Evolutionary conservation across 495 filamentous ascomycete species (phyloP).

Genomic region (Penicillium silybi): DNA sequence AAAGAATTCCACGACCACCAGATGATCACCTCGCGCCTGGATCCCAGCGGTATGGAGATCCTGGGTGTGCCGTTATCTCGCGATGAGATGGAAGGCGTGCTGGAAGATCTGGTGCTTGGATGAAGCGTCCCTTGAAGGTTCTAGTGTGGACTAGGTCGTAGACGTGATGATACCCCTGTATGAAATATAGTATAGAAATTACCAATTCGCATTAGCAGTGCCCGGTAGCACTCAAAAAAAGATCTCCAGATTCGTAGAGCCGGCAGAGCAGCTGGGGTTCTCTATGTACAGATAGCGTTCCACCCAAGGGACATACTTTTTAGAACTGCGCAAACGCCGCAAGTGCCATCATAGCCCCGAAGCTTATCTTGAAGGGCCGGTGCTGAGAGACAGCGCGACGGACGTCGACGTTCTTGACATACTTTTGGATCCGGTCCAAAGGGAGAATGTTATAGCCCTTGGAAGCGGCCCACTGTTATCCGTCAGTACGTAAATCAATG

Average conservation of each 20-base stretch:
- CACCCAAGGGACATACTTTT: neutral
- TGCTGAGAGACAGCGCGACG: constrained; percentile 59
- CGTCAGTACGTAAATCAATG: constrained; percentile 1
- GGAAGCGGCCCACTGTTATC: constrained; percentile 58
- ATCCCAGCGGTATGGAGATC: constrained; percentile 77
- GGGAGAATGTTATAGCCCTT: constrained; percentile 73
- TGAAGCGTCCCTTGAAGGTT: constrained; percentile 4
- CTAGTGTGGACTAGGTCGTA: constrained; percentile 14
- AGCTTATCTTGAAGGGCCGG: constrained; percentile 73
- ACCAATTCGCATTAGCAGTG: constrained; percentile 4
- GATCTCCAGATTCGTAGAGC: neutral
- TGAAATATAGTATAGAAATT: constrained; percentile 16
- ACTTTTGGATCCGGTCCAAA: constrained; percentile 54
- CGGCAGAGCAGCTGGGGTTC: neutral
- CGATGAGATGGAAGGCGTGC: constrained; percentile 82
- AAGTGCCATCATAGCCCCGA: constrained; percentile 71
- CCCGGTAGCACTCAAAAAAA: neutral
- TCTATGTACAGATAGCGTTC: constrained; percentile 15
- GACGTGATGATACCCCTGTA: constrained; percentile 37
- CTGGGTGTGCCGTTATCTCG: constrained; percentile 80
- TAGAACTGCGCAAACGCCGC: constrained; percentile 64
- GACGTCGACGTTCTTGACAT: constrained; percentile 55
- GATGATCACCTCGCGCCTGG: constrained; percentile 86
- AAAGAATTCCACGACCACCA: constrained; percentile 99
- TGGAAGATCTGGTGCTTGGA: constrained; percentile 72